These are phyloP conservation scores for Vanderwaltozyma yarrowii DNA, from an alignment of 805 yeast genomes.

Conservation along the genomic window DNA sequence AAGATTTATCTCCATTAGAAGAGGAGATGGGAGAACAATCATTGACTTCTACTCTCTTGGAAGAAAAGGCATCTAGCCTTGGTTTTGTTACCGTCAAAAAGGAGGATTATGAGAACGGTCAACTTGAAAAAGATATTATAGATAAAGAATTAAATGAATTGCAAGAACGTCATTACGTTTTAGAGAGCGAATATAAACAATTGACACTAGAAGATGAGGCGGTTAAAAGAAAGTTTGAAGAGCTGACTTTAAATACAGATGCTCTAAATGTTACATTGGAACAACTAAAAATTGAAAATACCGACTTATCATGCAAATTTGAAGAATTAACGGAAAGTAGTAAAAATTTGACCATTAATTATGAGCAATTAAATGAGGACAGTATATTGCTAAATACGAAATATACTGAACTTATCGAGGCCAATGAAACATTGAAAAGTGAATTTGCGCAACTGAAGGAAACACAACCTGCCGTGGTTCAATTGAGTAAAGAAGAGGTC, in stretches of 20 bases:
- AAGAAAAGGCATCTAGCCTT: no score
- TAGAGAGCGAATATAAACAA: no score
- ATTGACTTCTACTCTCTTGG: no score
- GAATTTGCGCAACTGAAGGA: no score
- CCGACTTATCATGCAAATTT: background rate
- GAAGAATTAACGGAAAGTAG: background rate
- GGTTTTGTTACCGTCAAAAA: no score
- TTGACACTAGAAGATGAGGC: background rate
- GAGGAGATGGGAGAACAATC: no score
- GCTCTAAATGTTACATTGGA: background rate
- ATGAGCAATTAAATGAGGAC: background rate
- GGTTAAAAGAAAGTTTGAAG: background rate
- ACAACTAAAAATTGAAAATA: background rate
- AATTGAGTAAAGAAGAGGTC: background rate
- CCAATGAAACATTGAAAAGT: no score
- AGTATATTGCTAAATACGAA: background rate
- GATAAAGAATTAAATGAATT: background rate
- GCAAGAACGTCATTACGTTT: no score
- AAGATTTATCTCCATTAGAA: no score
- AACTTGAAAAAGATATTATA: no score
- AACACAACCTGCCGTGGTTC: no score
- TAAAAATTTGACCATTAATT: background rate
- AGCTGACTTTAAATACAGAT: background rate
- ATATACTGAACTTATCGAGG: background rate
- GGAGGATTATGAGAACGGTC: no score